phyloP scores from a whole-genome alignment of 164 flowering plant species.

The Aristolochia californica region DNA sequence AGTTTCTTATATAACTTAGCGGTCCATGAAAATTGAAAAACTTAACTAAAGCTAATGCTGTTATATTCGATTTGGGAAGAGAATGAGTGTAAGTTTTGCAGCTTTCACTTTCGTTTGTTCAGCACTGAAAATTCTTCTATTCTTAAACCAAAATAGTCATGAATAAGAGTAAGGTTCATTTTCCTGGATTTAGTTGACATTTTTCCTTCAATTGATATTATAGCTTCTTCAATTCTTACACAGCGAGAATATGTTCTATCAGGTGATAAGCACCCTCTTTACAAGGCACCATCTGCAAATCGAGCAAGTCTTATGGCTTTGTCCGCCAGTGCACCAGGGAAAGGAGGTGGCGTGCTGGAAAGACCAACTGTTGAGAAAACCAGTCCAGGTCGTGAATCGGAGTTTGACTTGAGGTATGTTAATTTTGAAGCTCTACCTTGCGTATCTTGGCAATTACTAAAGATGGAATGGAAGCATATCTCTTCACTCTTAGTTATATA shows the following conservation, averaged over 20 bases:
- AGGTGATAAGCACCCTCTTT: slow-evolving; percentile 41
- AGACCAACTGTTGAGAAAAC: slow-evolving; percentile 55
- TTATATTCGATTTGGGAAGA: too few species aligned
- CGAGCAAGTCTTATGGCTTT: slow-evolving; percentile 26
- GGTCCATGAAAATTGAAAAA: too few species aligned
- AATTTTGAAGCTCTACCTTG: not conserved
- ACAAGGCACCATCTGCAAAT: slow-evolving; percentile 28
- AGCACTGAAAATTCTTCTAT: not conserved
- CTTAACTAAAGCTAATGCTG: too few species aligned
- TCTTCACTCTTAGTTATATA: too few species aligned
- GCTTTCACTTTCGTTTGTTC: not conserved
- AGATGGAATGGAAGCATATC: too few species aligned
- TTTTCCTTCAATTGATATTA: not conserved
- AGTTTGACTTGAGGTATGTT: slow-evolving; percentile 50
- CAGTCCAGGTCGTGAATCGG: slow-evolving; percentile 59
- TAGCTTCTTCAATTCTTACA: not conserved
- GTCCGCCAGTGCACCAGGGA: slow-evolving; percentile 38
- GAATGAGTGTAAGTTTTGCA: too few species aligned
- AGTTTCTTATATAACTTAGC: too few species aligned
- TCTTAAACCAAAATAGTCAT: not conserved
- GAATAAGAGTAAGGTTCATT: too few species aligned
- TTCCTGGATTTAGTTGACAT: not conserved
- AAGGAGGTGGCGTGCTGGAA: slow-evolving; percentile 60
- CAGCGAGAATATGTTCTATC: slow-evolving; percentile 4
- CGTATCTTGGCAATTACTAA: not conserved